Base-by-base conservation (phyloP, 2,329 filamentous ascomycete species). In the Coniochaeta ligniaria region DNA sequence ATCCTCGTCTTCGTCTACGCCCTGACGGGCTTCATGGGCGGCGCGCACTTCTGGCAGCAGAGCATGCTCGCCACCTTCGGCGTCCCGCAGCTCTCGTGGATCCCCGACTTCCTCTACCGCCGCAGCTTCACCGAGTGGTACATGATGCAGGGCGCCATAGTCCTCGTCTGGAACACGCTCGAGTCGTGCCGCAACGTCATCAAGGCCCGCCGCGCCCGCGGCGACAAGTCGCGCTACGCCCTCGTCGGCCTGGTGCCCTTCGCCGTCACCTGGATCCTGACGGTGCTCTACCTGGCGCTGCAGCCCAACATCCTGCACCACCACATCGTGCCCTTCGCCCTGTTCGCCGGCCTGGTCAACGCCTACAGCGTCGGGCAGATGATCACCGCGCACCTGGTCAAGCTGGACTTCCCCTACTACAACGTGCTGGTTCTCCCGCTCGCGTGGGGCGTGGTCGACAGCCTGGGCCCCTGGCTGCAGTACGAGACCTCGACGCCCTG, bases 311-410 rank as follows among this genome's bases (percentile, higher is more conserved):
- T 98, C 69, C 83, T 96, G 64, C 80, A 89, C 73, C 80, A 88
- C 70, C 92, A 98, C 72, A 81, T 97, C 9, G 85, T 99, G 20
- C 93, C 95, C 1, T 98, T 99, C 74, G 82, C 89, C 65, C 81
- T 98, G 72, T 97, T 95, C 72, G 89, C 90, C 47, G 93, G 93
- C 60, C 79, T 98, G 61, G 83, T 96, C 71, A 98, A 98, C 72
- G 93, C 95, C 63, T 98, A 97, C 78, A 91, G 90, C 58, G 94
- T 98, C 61, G 94, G 94, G 7, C 90, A 93, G 73, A 97, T 98
- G 79, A 98, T 98, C 75, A 92, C 91, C 50, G 93, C 93, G 0
- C 95, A 99, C 75, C 81, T 99, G 22, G 92, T 94, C 62, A 90
- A 94, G 75, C 84, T 91, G 47, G 83, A 83, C 14, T 99, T 97